Evolutionary conservation across 2,329 filamentous ascomycete species (phyloP).

Genomic region (Talaromyces sp.): DNA sequence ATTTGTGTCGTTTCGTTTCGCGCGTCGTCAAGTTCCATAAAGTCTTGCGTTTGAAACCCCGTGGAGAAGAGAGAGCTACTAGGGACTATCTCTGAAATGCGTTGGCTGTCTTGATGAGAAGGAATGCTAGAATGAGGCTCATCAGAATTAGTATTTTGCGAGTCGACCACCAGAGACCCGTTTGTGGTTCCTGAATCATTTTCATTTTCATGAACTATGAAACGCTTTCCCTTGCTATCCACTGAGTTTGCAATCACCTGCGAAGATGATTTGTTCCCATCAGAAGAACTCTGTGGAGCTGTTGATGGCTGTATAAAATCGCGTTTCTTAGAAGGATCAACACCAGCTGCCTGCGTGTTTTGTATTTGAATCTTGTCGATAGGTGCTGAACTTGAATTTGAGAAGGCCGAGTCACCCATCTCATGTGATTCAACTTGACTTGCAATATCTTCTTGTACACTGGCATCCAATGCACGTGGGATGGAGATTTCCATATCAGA

Average conservation of each 20-base stretch:
- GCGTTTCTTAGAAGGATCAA: constrained; percentile 6
- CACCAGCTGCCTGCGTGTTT: constrained; percentile 21
- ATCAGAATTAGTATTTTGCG: constrained; percentile 1
- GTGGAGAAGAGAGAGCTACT: constrained; percentile 5
- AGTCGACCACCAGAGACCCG: constrained; percentile 1
- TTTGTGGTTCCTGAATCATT: not conserved
- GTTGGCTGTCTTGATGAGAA: constrained; percentile 9
- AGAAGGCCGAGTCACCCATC: constrained; percentile 17
- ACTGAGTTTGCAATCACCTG: constrained; percentile 30
- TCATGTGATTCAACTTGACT: constrained; percentile 18
- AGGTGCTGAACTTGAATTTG: constrained; percentile 13
- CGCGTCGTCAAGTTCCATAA: not conserved
- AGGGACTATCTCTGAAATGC: constrained; percentile 3
- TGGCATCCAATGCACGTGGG: constrained; percentile 23
- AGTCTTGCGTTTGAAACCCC: constrained; percentile 3
- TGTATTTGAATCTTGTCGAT: constrained; percentile 24
- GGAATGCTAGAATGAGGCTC: not conserved
- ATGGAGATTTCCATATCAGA: constrained; percentile 31
- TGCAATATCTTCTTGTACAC: constrained; percentile 16
- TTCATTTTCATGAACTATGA: not conserved
- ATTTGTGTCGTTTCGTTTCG: not conserved
- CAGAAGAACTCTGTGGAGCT: constrained; percentile 15
- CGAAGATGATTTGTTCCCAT: constrained; percentile 24
- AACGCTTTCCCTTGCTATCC: constrained; percentile 14
- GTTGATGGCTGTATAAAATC: not conserved